Percentiles rank a stretch among this genome's conserved stretches.
Evolutionary conservation across 2,329 filamentous ascomycete species (phyloP).

Genomic region (Neonectria ditissima): DNA sequence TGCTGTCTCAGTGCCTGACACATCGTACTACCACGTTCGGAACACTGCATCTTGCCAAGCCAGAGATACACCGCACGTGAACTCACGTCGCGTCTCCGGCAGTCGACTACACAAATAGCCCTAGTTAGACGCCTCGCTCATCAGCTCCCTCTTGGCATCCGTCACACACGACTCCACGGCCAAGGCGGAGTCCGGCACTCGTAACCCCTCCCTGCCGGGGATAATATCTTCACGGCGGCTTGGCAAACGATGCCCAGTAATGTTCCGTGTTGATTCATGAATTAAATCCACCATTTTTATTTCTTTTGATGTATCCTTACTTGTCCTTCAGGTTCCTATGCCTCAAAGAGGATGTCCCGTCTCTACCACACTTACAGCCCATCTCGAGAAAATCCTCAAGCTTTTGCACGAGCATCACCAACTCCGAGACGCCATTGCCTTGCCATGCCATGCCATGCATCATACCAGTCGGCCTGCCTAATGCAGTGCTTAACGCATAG

Average conservation of each 20-base stretch:
- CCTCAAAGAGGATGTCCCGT: conserved; percentile 43
- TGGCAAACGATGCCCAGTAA: conserved; percentile 15
- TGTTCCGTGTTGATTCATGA: conserved; percentile 25
- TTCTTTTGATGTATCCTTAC: conserved; percentile 41
- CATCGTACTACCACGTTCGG: not conserved
- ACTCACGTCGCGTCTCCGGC: not conserved
- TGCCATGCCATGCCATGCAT: conserved; percentile 54
- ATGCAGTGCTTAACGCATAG: conserved; percentile 41
- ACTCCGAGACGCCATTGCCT: conserved; percentile 56
- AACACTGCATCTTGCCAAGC: not conserved
- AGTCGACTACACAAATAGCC: not conserved
- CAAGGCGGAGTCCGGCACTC: conserved; percentile 27
- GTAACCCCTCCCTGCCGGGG: conserved; percentile 6
- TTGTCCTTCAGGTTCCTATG: conserved; percentile 40
- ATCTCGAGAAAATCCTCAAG: conserved; percentile 47
- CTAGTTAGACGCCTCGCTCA: conserved; percentile 12
- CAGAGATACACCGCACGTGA: conserved; percentile 15
- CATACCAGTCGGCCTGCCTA: conserved; percentile 50
- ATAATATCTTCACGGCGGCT: conserved; percentile 6
- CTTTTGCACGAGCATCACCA: conserved; percentile 51
- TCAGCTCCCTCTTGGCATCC: conserved; percentile 24
- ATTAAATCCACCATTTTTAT: conserved; percentile 36
- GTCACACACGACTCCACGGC: conserved; percentile 11
- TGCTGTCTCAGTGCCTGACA: not conserved
- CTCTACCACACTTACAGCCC: conserved; percentile 45